Evolutionary conservation across 73 alveolate genomes (phyloP).

Genomic region (Uronychia setigera): DNA sequence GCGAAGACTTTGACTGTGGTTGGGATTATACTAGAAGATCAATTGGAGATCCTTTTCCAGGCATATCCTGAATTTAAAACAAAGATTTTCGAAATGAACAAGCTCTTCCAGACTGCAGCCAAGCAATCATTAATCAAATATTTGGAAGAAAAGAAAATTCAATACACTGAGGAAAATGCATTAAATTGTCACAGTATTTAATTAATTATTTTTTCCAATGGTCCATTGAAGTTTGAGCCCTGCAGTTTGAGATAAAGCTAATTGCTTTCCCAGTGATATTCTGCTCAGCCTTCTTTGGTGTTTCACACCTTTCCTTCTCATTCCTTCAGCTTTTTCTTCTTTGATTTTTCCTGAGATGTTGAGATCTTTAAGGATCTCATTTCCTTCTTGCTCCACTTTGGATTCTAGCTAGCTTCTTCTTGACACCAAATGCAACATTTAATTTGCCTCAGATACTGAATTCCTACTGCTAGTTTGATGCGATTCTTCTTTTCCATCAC

Average conservation of each 20-base stretch:
- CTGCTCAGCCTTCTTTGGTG: constrained; percentile 56
- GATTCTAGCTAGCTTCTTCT: too few relatives aligned
- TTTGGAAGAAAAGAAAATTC: too few relatives aligned
- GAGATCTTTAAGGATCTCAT: not conserved
- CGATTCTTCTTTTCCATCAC: too few relatives aligned
- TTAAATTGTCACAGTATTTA: too few relatives aligned
- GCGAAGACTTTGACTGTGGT: constrained; percentile 53
- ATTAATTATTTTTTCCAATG: too few relatives aligned
- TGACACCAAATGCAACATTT: too few relatives aligned
- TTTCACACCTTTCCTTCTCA: constrained; percentile 24
- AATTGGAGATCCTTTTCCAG: constrained; percentile 45
- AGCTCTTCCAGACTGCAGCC: not conserved
- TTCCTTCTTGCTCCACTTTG: too few relatives aligned
- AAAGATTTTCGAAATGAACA: constrained; percentile 25
- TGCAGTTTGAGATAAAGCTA: constrained; percentile 37
- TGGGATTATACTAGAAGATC: constrained; percentile 44
- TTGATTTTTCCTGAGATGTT: not conserved
- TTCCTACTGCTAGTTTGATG: too few relatives aligned
- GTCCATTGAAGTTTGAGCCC: constrained; percentile 61
- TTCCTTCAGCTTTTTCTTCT: not conserved
- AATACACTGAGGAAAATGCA: too few relatives aligned
- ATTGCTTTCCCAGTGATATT: constrained; percentile 48
- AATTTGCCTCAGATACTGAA: too few relatives aligned
- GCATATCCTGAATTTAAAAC: constrained; percentile 66
- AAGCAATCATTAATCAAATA: too few relatives aligned